Conservation (phyloP, 768 basidiomycete genomes). For the Leucogyrophana mollusca region DNA sequence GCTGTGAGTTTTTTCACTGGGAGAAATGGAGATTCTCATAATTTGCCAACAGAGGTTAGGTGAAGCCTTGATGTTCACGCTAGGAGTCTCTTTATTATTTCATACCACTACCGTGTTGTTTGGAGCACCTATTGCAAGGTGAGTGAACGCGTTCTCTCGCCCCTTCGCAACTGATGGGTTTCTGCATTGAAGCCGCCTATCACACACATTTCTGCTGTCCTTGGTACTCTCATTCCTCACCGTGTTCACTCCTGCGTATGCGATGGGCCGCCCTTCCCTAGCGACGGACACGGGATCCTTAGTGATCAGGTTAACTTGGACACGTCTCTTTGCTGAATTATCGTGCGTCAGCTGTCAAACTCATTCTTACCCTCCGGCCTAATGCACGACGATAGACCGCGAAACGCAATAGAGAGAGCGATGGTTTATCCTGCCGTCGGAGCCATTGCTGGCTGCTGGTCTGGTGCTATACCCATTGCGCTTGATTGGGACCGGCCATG, state of each 20-base stretch:
- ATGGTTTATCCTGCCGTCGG: constrained; percentile 80
- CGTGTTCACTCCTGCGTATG: constrained; percentile 66
- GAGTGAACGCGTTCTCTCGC: constrained; percentile 16
- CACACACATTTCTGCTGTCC: constrained; percentile 67
- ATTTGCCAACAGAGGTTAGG: constrained; percentile 43
- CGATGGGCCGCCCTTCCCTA: constrained; percentile 60
- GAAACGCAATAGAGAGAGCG: constrained; percentile 71
- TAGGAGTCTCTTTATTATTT: constrained; percentile 45
- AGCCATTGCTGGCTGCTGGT: constrained; percentile 73
- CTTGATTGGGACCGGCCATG: constrained; percentile 98
- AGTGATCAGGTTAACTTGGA: constrained; percentile 65
- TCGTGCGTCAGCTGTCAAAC: constrained; percentile 51
- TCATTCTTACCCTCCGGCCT: not conserved
- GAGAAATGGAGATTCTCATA: constrained; percentile 4
- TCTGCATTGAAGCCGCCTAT: constrained; percentile 38
- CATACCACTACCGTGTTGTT: constrained; percentile 59
- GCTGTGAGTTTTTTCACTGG: constrained; percentile 30
- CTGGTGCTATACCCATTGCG: constrained; percentile 79
- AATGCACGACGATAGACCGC: constrained; percentile 36
- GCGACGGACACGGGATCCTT: constrained; percentile 41
- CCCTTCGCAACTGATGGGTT: constrained; percentile 2
- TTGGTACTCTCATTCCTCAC: constrained; percentile 66
- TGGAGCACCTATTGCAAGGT: constrained; percentile 73
- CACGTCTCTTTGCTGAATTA: constrained; percentile 77
- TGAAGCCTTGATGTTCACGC: constrained; percentile 53